phyloP scores from a whole-genome alignment of 2,329 filamentous ascomycete genomes.

The Torrubiella hemipterigena region DNA sequence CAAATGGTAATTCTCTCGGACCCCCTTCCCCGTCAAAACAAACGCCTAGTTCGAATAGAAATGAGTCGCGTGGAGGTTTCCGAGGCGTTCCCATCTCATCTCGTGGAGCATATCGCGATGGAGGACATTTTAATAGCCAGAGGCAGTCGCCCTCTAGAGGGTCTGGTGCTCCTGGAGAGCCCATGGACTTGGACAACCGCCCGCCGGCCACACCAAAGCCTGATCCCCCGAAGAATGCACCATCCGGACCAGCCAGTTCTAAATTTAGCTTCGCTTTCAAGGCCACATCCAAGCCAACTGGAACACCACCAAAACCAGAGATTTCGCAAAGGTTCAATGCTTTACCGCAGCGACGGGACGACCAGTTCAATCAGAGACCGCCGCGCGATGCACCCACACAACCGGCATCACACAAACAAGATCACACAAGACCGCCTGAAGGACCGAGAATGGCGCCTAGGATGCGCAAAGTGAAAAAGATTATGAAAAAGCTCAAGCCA shows the following conservation, averaged over 20 bases:
- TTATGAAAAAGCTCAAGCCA: conserved; percentile 57
- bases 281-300: conserved; percentile 47
- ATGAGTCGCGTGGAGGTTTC: too few species aligned
- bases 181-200: too few species aligned
- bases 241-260: conserved; percentile 33
- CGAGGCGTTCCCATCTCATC: too few species aligned
- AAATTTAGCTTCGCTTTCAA: conserved; percentile 96
- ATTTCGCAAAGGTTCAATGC: conserved; percentile 60
- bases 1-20: too few species aligned
- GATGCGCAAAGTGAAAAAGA: conserved; percentile 53
- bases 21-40: too few species aligned
- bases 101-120: too few species aligned
- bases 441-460: conserved; percentile 28
- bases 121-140: too few species aligned
- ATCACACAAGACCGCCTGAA: conserved; percentile 18
- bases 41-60: too few species aligned
- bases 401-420: conserved; percentile 35
- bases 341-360: conserved; percentile 35
- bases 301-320: conserved; percentile 48
- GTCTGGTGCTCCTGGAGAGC: too few species aligned
- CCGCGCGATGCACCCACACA: conserved; percentile 40
- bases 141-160: too few species aligned
- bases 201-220: too few species aligned
- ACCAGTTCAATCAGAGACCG: conserved; percentile 18
- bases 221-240: conserved; percentile 26